These are phyloP conservation scores for Grosmannia serpens DNA, from an alignment of 2,329 filamentous ascomycete species.

Conservation along the genomic window DNA sequence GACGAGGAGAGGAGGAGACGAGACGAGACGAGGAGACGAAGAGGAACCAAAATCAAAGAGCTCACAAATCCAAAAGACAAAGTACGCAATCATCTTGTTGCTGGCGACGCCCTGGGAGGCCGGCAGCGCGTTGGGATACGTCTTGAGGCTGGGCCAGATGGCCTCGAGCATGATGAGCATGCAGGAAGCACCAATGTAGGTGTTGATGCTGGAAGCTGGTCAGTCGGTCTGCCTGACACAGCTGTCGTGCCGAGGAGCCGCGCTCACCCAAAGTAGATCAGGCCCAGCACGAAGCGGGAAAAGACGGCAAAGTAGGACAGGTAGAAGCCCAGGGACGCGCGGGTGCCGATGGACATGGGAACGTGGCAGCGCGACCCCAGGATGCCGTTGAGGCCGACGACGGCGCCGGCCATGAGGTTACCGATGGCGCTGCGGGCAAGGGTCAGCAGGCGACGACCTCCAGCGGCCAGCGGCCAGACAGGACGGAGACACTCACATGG, in stretches of 20 bases:
- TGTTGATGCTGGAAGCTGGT: slow-evolving; percentile 15
- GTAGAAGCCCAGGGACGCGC: slow-evolving; percentile 26
- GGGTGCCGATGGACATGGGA: slow-evolving; percentile 25
- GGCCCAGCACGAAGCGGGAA: slow-evolving; percentile 20
- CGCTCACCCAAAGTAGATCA: slow-evolving; percentile 21
- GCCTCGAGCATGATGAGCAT: slow-evolving; percentile 21
- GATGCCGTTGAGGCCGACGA: slow-evolving; percentile 24
- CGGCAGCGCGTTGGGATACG: slow-evolving; percentile 29
- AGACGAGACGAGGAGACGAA: background rate
- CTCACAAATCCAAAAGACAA: slow-evolving; percentile 14
- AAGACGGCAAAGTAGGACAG: slow-evolving; percentile 20
- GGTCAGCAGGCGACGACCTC: background rate
- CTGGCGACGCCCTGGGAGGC: slow-evolving; percentile 20
- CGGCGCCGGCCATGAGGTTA: slow-evolving; percentile 19
- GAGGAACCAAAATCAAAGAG: too few relatives aligned
- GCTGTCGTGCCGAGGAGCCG: too few relatives aligned
- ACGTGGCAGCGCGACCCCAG: slow-evolving; percentile 25
- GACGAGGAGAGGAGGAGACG: background rate
- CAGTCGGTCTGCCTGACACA: too few relatives aligned
- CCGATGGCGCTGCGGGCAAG: slow-evolving; percentile 8
- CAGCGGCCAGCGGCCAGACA: background rate
- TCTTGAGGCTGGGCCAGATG: slow-evolving; percentile 28
- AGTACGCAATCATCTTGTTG: slow-evolving; percentile 11
- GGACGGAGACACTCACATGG: slow-evolving; percentile 11
- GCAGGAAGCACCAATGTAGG: slow-evolving; percentile 6